Percentiles rank a stretch among this genome's conserved stretches.
Evolutionary conservation across 169 alveolate species (phyloP).

Genomic region (Plasmodium adleri): DNA sequence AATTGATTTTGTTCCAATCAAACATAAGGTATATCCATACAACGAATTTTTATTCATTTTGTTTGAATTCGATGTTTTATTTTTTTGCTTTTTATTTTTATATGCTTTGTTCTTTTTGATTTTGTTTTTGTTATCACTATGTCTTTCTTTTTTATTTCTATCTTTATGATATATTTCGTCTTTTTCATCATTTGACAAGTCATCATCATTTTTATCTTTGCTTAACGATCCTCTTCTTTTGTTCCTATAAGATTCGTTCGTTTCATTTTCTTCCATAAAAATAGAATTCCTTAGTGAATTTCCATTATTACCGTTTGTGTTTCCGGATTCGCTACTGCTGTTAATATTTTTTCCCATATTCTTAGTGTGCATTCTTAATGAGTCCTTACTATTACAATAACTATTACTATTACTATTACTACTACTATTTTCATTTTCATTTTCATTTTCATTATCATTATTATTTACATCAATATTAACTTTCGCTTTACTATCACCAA

Average conservation of each 20-base stretch:
- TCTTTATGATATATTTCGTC: no score
- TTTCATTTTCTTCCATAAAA: constrained; percentile 52
- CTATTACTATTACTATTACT: background rate
- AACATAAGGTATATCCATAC: constrained; percentile 65
- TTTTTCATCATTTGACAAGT: background rate
- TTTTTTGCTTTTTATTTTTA: constrained; percentile 1
- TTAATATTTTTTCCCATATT: constrained; percentile 8
- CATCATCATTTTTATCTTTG: constrained; percentile 4
- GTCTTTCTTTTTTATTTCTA: no score
- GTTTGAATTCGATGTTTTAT: background rate
- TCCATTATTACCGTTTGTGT: constrained; percentile 15
- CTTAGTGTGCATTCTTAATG: background rate
- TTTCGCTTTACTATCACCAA: no score
- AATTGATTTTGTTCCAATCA: constrained; percentile 80
- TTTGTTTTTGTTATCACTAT: background rate
- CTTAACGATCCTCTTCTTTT: background rate
- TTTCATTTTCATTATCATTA: background rate
- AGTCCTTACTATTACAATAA: constrained; percentile 13
- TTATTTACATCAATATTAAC: background rate
- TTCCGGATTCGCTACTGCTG: constrained; percentile 24
- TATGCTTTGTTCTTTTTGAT: background rate
- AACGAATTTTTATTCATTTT: constrained; percentile 15
- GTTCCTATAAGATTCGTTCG: constrained; percentile 9
- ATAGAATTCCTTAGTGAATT: constrained; percentile 39
- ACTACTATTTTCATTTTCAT: background rate